Conservation (phyloP, 306 rosid species). For the Cicer arietinum region DNA sequence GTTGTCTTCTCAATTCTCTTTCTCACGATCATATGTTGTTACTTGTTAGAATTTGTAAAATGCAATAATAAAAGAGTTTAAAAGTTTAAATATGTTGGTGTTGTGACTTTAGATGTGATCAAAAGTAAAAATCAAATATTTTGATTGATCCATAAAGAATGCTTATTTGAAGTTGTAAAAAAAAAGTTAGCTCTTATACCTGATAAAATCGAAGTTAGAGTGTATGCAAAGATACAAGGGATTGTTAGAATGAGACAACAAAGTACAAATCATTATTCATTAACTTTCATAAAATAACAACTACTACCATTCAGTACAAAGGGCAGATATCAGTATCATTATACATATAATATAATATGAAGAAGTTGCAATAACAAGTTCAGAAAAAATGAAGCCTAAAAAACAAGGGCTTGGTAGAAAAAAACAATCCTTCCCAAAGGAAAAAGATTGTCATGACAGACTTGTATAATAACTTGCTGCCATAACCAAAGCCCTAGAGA, state of each 20-base stretch:
- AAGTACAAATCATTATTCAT: conserved; percentile 51
- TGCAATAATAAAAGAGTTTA: no score
- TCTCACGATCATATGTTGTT: no score
- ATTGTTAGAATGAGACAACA: conserved; percentile 18
- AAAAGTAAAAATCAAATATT: no score
- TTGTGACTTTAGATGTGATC: no score
- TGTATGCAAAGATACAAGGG: no score
- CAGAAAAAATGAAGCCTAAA: conserved; percentile 57
- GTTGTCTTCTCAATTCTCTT: not conserved
- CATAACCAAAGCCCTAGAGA: conserved; percentile 73
- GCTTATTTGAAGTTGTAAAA: no score
- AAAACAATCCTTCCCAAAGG: conserved; percentile 58
- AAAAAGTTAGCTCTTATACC: no score
- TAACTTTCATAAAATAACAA: conserved; percentile 39
- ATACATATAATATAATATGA: conserved; percentile 41
- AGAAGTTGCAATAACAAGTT: conserved; percentile 55
- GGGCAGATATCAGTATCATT: conserved; percentile 46
- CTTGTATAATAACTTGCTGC: conserved; percentile 63
- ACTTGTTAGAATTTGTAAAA: no score
- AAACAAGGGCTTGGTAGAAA: conserved; percentile 61
- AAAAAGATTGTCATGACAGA: conserved; percentile 71
- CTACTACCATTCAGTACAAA: conserved; percentile 54
- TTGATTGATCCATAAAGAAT: no score
- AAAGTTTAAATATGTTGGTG: no score
- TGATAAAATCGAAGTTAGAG: no score